phyloP scores from a whole-genome alignment of 495 filamentous ascomycete species.

The Xylaria palmicola region DNA sequence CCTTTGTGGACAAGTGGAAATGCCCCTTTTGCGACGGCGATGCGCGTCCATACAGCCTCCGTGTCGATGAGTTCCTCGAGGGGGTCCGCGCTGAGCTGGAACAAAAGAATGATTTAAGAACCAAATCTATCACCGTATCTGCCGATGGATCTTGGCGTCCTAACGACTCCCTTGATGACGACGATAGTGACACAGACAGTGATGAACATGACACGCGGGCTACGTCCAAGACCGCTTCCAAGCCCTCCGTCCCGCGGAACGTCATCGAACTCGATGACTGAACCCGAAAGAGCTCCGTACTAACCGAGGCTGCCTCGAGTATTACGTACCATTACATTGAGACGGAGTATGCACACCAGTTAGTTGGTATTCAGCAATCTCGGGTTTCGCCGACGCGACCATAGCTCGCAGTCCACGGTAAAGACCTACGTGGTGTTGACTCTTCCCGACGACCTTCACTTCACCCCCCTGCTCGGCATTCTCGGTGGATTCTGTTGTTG shows the following conservation, averaged over 20 bases:
- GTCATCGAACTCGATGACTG: slow-evolving; percentile 30
- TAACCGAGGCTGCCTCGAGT: background rate
- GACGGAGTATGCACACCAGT: too few relatives aligned
- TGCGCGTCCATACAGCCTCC: slow-evolving; percentile 66
- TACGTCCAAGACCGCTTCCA: background rate
- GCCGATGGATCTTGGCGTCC: slow-evolving; percentile 60
- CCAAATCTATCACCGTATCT: slow-evolving; percentile 57
- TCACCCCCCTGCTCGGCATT: background rate
- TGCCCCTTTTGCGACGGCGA: slow-evolving; percentile 79
- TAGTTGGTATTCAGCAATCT: too few relatives aligned
- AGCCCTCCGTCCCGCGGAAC: slow-evolving; percentile 9
- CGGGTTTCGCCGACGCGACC: too few relatives aligned
- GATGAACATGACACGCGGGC: slow-evolving; percentile 15
- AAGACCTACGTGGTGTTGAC: too few relatives aligned
- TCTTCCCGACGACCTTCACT: too few relatives aligned
- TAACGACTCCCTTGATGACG: slow-evolving; percentile 31
- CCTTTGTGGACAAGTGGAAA: slow-evolving; percentile 70
- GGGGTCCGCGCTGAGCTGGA: slow-evolving; percentile 54
- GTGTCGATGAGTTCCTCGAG: slow-evolving; percentile 69
- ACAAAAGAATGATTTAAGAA: slow-evolving; percentile 37
- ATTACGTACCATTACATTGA: too few relatives aligned
- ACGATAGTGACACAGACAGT: slow-evolving; percentile 23
- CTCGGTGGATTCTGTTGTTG: too few relatives aligned
- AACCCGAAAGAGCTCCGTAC: background rate
- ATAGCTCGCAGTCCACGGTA: too few relatives aligned